Base-by-base conservation (phyloP, 768 basidiomycete genomes). In the Scleroderma citrinum region DNA sequence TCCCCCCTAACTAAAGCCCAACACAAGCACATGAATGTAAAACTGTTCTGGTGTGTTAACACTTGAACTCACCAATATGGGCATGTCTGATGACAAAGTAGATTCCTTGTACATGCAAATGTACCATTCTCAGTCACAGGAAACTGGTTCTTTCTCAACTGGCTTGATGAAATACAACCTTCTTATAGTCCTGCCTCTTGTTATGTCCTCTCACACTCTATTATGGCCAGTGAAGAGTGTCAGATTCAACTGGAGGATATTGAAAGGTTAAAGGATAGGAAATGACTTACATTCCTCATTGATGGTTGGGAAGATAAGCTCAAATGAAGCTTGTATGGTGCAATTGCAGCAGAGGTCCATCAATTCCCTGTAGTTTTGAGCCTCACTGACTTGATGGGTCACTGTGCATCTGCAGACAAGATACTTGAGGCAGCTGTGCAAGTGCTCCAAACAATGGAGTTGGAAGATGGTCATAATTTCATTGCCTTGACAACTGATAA, bases 231-330 rank as follows among this genome's bases (percentile, higher is more conserved):
- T 3, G 65, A 68, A 49, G 48, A 40, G 30, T 49, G 49, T n/a
- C 34, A 50, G 8, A 57, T 60, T 20, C 48, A 61, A 26, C 24
- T 56, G 5, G 54, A 55, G 8, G 61, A 65, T 8, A 46, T 56
- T 17, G 50, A 44, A 2, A 21, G 52, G 7, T 49, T 64, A 17
- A 47, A 54, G 32, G 23, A 26, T 1, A 21, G 48, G 7, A 52
- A 61, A 21, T 31, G 46, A 4, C 50, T 65, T 13, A 69, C 62
- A 0, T 42, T 68, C 3, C 36, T 65, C 36, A 65, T 68, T 56
- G 64, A 69, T 54, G 65, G 67, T 0, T 68, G 66, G 66, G 65
- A 67, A 34, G 66, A 69, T 54, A 20, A n/a, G 7, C 26, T 57
- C 6, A 26, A 44, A 19, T 49, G 55, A 36, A 62, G 60, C 39